A percentile compares a stretch with the other conserved stretches of the same genome.
phyloP scores from a whole-genome alignment of 1,139 yeast genomes.

The Geotrichum phurueaensis region DNA sequence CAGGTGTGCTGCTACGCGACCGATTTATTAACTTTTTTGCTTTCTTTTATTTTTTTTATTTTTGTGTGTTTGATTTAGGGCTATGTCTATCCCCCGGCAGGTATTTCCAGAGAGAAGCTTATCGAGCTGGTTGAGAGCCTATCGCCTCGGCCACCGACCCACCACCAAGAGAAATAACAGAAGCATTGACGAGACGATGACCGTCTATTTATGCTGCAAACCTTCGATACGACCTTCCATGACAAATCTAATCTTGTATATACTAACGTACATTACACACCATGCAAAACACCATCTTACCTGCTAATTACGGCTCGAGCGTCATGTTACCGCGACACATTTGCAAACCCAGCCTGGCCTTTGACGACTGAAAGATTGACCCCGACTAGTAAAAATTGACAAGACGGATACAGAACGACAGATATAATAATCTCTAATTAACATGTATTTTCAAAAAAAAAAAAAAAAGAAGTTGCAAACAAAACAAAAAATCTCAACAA shows the following conservation, averaged over 20 bases:
- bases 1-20: neutral
- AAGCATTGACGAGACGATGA: neutral
- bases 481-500: neutral
- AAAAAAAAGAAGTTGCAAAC: neutral
- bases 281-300: too few relatives aligned
- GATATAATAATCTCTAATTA: neutral
- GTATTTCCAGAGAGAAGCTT: conserved; percentile 22
- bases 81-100: conserved; percentile 26
- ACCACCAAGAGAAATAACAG: neutral
- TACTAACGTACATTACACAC: neutral
- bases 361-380: too few relatives aligned
- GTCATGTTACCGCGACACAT: too few relatives aligned
- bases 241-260: neutral
- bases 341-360: too few relatives aligned
- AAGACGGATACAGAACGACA: too few relatives aligned
- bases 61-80: conserved; percentile 19
- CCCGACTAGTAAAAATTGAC: too few relatives aligned
- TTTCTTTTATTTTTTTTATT: neutral
- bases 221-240: neutral
- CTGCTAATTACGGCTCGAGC: too few relatives aligned
- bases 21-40: neutral
- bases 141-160: conserved; percentile 1
- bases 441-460: neutral
- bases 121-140: conserved; percentile 21
- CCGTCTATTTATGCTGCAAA: neutral